Evolutionary conservation across 2,329 filamentous ascomycete genomes (phyloP), one percentile per base, ranked within the genome.

Genomic region (Emergomyces pasteurianus): DNA sequence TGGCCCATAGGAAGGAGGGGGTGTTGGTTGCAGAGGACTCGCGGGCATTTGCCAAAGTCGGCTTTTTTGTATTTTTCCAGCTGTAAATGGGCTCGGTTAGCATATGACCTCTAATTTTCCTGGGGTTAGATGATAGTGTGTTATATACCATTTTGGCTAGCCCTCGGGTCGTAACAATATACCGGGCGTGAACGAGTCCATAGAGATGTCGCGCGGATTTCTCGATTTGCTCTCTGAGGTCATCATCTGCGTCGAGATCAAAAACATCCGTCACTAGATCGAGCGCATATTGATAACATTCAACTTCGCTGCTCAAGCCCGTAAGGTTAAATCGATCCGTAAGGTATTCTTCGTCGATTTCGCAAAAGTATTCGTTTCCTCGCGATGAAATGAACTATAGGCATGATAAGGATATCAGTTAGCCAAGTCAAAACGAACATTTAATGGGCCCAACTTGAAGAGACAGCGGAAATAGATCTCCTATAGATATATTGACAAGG

Each of bases 331-430:
- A 99, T 58, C 94, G 87, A 75, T 99, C 94, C 58, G 92, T 97
- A 54, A 99, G 83, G 76, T 99, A 99, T 70, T 99, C 94, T 75
- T 99, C 94, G 76, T 99, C 94, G 70, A 99, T 97, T 74, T 99
- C 94, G 83, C 94, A 99, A 71, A 97, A 99, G 78, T 99, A 99
- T 74, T 99, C 94, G 77, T 99, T 97, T 66, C 94, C 94, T 60
- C 94, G 85, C 6, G 92, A 96, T 4, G 92, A 96, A 70, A 97
- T 96, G 75, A 99, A 99, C 94, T 99, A 72, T 57, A 60, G n/a
- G 62, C 18, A 58, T 63, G 60, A 63, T 58, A 62, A 61, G 47
- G 63, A 63, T 47, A 61, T 3, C n/a, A 23, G 52, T 43, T 54
- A 53, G 47, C 23, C 18, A 49, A 47, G 47, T 42, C 38, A 18